Conservation (phyloP, 2,329 filamentous ascomycete species). For the Grosmannia serpens region DNA sequence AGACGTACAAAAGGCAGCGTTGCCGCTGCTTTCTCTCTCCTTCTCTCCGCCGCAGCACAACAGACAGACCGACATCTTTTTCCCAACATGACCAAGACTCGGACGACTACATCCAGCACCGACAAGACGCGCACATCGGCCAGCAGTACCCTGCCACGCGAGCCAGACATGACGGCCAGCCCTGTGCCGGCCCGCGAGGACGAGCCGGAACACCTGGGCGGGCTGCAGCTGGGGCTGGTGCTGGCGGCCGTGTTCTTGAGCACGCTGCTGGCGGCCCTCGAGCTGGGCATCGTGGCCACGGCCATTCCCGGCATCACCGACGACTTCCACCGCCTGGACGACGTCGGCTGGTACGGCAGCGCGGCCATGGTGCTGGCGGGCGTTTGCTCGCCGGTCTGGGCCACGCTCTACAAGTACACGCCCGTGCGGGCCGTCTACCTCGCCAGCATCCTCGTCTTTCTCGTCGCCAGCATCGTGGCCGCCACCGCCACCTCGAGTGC, state of each 20-base stretch:
- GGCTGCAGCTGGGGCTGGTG: neutral
- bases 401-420: constrained; percentile 23
- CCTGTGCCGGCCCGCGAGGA: no score
- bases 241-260: neutral
- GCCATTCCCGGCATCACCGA: constrained; percentile 7
- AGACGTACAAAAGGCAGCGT: no score
- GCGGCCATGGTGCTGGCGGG: constrained; percentile 1
- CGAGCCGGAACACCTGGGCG: neutral
- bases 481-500: constrained; percentile 11
- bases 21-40: no score
- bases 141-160: no score
- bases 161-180: no score
- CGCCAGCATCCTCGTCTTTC: constrained; percentile 22
- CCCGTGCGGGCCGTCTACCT: constrained; percentile 22
- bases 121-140: neutral
- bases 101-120: neutral
- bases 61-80: no score
- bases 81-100: no score
- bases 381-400: constrained; percentile 20
- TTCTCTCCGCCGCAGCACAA: no score
- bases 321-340: constrained; percentile 4
- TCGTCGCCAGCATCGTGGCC: constrained; percentile 24
- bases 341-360: constrained; percentile 7
- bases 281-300: constrained; percentile 21
- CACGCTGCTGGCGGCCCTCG: constrained; percentile 1